Percentiles rank a stretch among this genome's conserved stretches.
Conservation (phyloP, 179 eudicot species). For the Sideroxylon spinosum region DNA sequence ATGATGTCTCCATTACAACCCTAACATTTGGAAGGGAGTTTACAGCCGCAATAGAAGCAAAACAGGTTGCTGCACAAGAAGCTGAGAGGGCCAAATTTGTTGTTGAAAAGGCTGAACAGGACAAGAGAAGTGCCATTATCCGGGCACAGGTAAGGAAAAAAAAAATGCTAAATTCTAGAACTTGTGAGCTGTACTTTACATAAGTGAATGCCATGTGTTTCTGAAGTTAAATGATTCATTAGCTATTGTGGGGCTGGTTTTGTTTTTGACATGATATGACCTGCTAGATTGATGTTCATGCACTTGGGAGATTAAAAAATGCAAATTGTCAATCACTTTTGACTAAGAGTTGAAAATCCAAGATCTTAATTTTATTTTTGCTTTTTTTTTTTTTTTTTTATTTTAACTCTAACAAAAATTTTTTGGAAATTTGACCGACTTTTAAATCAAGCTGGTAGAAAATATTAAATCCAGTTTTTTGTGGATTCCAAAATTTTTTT, state of each 20-base stretch:
- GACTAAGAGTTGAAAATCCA: too few relatives aligned
- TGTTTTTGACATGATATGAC: not conserved
- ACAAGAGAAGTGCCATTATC: conserved; percentile 61
- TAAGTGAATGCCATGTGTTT: not conserved
- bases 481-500: too few relatives aligned
- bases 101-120: conserved; percentile 91
- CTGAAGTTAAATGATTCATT: not conserved
- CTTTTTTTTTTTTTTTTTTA: too few relatives aligned
- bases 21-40: conserved; percentile 60
- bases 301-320: conserved; percentile 26
- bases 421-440: too few relatives aligned
- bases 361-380: too few relatives aligned
- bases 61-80: conserved; percentile 78
- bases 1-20: conserved; percentile 68
- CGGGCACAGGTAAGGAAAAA: conserved; percentile 57
- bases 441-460: too few relatives aligned
- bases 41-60: conserved; percentile 66
- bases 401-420: too few relatives aligned
- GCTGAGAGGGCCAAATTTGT: conserved; percentile 75
- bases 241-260: not conserved
- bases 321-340: too few relatives aligned
- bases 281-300: not conserved
- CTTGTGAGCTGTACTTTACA: not conserved
- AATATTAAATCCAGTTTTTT: too few relatives aligned
- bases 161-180: not conserved